Evolutionary conservation across 352 stramenopile species (phyloP).

Genomic region (Pythium chondricola): DNA sequence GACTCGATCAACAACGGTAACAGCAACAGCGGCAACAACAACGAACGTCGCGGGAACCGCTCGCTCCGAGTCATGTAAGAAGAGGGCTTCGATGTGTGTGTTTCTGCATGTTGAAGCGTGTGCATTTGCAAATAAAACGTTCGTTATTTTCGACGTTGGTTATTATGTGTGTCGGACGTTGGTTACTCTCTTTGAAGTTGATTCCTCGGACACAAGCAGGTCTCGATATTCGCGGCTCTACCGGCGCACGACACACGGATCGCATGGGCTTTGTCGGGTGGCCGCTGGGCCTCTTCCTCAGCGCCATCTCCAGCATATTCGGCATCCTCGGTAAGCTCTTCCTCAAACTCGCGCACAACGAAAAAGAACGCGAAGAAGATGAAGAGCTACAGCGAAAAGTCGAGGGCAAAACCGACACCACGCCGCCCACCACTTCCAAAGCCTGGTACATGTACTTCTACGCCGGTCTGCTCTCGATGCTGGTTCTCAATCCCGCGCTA

Average conservation of each 20-base stretch:
- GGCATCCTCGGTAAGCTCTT: constrained; percentile 77
- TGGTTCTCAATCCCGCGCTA: constrained; percentile 68
- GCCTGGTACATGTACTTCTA: constrained; percentile 70
- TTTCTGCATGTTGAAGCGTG: not conserved
- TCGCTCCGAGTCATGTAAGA: not conserved
- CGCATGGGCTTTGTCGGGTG: constrained; percentile 60
- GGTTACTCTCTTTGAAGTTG: constrained; percentile 1
- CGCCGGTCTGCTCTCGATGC: constrained; percentile 57
- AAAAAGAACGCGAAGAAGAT: constrained; percentile 55
- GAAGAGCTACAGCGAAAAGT: constrained; percentile 21
- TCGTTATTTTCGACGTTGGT: not conserved
- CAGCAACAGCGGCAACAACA: not conserved
- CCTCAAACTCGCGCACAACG: constrained; percentile 74
- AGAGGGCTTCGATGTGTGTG: not conserved
- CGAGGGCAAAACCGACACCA: constrained; percentile 2
- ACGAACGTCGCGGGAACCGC: not conserved
- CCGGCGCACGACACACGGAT: too few relatives aligned
- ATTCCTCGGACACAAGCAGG: not conserved
- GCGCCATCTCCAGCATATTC: constrained; percentile 68
- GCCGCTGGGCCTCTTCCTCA: constrained; percentile 71
- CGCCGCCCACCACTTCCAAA: constrained; percentile 6
- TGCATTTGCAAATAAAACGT: not conserved
- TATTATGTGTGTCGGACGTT: not conserved
- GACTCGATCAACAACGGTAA: not conserved
- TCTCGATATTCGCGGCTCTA: too few relatives aligned